Percentiles rank a stretch among this genome's conserved stretches.
Evolutionary conservation across 2,329 filamentous ascomycete genomes (phyloP).

Genomic region (Botrytis galanthina): DNA sequence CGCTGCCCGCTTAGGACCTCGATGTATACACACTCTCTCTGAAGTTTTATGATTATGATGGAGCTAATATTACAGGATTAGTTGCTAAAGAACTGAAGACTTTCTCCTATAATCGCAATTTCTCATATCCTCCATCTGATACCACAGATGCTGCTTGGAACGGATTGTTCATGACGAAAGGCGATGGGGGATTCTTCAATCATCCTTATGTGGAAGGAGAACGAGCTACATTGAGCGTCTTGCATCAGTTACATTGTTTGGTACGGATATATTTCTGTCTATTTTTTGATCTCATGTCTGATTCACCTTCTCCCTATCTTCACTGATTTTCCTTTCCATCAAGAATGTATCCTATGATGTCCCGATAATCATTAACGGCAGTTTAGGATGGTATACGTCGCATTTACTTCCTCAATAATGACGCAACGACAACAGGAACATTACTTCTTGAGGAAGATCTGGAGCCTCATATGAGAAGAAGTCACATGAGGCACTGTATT

Average conservation of each 20-base stretch:
- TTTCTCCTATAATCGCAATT: slow-evolving; percentile 6
- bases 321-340: neutral
- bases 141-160: slow-evolving; percentile 9
- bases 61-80: neutral
- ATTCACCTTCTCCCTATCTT: neutral
- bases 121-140: slow-evolving; percentile 6
- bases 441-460: neutral
- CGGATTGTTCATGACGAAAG: neutral
- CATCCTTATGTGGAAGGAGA: neutral
- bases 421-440: neutral
- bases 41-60: fast-evolving
- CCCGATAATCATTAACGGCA: neutral
- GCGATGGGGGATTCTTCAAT: neutral
- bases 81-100: neutral
- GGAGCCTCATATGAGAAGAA: slow-evolving; percentile 6
- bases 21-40: neutral
- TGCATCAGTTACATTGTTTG: slow-evolving; percentile 16
- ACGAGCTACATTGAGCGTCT: slow-evolving; percentile 8
- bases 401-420: neutral
- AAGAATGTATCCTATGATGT: neutral
- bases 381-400: neutral
- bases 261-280: neutral
- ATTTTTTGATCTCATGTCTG: neutral
- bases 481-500: slow-evolving; percentile 22
- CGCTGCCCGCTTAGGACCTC: neutral